Percentiles rank a stretch among this genome's conserved stretches.
These are phyloP conservation scores for Cupressus sempervirens DNA, from an alignment of 75 land plant species.

Conservation along the genomic window DNA sequence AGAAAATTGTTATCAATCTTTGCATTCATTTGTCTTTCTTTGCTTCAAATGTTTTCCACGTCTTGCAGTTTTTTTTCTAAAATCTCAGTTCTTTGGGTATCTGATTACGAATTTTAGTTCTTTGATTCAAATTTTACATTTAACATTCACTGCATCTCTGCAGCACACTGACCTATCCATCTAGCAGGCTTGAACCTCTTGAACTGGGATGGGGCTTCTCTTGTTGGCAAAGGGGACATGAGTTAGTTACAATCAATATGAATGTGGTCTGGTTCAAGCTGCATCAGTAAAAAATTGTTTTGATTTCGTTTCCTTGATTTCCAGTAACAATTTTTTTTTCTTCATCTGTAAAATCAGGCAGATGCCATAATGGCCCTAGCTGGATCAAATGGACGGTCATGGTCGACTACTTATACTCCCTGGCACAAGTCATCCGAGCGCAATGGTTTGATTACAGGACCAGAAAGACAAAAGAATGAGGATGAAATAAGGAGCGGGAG, in stretches of 20 bases:
- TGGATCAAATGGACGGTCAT: conserved; percentile 86
- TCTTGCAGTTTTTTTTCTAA: neutral
- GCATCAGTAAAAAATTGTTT: neutral
- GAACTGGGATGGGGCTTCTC: conserved; percentile 8
- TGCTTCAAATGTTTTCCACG: neutral
- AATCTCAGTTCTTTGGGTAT: neutral
- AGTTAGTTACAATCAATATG: neutral
- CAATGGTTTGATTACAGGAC: neutral
- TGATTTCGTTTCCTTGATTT: neutral
- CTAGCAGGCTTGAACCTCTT: neutral
- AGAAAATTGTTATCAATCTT: neutral
- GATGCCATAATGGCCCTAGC: conserved; percentile 85
- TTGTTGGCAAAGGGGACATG: conserved; percentile 3
- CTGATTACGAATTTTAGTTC: neutral
- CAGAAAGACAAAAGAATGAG: conserved; percentile 1
- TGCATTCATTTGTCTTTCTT: too few species aligned
- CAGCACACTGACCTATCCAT: neutral
- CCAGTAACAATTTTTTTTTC: conserved; percentile 1
- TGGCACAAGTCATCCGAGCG: neutral
- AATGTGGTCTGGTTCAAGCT: conserved; percentile 1
- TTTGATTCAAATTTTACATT: neutral
- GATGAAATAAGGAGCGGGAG: conserved; percentile 5
- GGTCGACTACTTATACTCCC: conserved; percentile 77
- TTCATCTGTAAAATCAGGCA: conserved; percentile 38
- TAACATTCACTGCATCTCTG: neutral